phyloP scores from a whole-genome alignment of 108 stramenopile species.

The Discostella pseudostelligera region DNA sequence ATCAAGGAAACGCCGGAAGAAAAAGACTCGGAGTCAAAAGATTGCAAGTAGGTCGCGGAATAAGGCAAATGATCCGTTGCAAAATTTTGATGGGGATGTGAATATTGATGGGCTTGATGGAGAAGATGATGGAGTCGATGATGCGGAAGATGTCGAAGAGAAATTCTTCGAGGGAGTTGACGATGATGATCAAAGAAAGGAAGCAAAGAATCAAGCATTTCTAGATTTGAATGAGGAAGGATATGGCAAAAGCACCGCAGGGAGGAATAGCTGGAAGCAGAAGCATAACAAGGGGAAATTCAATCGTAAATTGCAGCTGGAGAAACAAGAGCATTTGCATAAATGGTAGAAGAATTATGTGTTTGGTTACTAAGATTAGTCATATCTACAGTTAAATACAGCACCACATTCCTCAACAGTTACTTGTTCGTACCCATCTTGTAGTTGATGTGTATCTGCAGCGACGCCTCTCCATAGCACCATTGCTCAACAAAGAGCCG shows the following conservation, averaged over 20 bases:
- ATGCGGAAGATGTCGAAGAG: conserved; percentile 30
- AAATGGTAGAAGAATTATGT: conserved; percentile 43
- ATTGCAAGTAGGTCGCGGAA: conserved; percentile 35
- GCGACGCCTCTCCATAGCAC: too few relatives aligned
- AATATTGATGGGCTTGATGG: conserved; percentile 59
- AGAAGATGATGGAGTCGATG: conserved; percentile 46
- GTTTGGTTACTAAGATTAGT: too few relatives aligned
- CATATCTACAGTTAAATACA: too few relatives aligned
- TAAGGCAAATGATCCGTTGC: conserved; percentile 90
- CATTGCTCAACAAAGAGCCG: too few relatives aligned
- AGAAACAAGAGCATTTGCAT: conserved; percentile 34
- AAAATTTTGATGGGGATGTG: conserved; percentile 78
- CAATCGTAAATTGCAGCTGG: conserved; percentile 26
- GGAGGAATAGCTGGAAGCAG: conserved; percentile 91
- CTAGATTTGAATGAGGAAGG: conserved; percentile 60
- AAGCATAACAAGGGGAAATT: conserved; percentile 92
- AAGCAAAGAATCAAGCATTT: conserved; percentile 64
- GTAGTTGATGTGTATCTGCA: too few relatives aligned
- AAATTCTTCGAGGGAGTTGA: conserved; percentile 60
- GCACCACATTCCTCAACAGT: too few relatives aligned
- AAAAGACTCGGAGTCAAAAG: conserved; percentile 52
- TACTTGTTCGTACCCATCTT: too few relatives aligned
- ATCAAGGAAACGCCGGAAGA: conserved; percentile 78
- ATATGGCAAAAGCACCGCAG: conserved; percentile 82
- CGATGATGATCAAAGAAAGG: conserved; percentile 43